These are phyloP conservation scores for Daphne laureola DNA, from an alignment of 441 rosid species.

Conservation along the genomic window DNA sequence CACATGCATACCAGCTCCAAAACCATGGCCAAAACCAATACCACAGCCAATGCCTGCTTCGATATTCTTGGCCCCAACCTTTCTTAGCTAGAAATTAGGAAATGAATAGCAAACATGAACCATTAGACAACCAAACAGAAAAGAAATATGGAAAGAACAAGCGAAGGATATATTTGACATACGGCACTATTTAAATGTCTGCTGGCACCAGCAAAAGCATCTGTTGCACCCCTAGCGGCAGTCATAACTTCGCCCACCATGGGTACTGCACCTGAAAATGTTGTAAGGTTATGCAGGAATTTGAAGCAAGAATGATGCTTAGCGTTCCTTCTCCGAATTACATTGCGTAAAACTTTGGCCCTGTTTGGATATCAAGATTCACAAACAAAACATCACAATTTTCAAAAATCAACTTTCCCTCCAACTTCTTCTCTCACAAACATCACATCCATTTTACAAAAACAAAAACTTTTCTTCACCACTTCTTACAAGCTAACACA, in stretches of 20 bases:
- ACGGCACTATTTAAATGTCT: conserved; percentile 63
- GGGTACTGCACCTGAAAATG: conserved; percentile 54
- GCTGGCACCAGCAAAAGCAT: conserved; percentile 69
- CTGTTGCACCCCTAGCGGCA: conserved; percentile 88
- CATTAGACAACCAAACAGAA: conserved; percentile 2
- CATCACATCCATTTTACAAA: too few species aligned
- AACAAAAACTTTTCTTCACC: too few species aligned
- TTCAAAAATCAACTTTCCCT: too few species aligned
- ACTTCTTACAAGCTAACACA: too few species aligned
- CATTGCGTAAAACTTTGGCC: too few species aligned
- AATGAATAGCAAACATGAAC: conserved; percentile 8
- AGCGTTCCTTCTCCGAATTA: too few species aligned
- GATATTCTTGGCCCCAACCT: conserved; percentile 65
- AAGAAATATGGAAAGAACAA: neutral
- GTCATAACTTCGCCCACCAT: conserved; percentile 70
- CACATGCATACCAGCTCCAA: conserved; percentile 70
- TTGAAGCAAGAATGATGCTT: too few species aligned
- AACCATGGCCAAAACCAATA: conserved; percentile 92
- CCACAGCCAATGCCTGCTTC: conserved; percentile 89
- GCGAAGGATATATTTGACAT: conserved; percentile 17
- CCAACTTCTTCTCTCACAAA: too few species aligned
- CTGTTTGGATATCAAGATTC: too few species aligned
- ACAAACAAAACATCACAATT: too few species aligned
- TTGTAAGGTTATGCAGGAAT: too few species aligned
- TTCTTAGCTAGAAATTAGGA: conserved; percentile 44